Percentiles rank a stretch among this genome's conserved stretches.
phyloP scores from a whole-genome alignment of 306 rosid genomes.

The Castanospermum australe region DNA sequence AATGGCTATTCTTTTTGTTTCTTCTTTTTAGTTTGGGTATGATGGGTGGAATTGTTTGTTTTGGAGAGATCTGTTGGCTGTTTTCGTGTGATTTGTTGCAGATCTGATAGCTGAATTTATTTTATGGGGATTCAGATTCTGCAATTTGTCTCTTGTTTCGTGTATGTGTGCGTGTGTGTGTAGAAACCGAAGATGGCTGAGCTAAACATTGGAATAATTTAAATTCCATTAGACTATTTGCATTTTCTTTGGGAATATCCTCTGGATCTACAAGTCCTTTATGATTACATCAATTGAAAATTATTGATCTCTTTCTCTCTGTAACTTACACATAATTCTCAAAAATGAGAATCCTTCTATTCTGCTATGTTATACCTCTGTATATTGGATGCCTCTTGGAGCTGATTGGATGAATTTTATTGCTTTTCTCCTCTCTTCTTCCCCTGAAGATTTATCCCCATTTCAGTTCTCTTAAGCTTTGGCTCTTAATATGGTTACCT shows the following conservation, averaged over 20 bases:
- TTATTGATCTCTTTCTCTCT: constrained; percentile 39
- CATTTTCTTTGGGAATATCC: not conserved
- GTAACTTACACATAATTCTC: not conserved
- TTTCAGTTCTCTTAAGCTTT: not conserved
- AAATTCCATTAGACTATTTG: not conserved
- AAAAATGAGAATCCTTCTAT: not conserved
- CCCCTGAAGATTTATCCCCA: not conserved
- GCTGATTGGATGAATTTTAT: not conserved
- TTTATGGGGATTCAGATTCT: constrained; percentile 4
- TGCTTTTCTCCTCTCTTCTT: not conserved
- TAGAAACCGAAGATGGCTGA: not conserved
- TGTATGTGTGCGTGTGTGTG: not conserved
- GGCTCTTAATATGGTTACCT: not conserved
- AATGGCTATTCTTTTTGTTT: not conserved
- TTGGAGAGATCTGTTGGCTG: constrained; percentile 42
- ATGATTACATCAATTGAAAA: not conserved
- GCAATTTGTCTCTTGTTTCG: not conserved
- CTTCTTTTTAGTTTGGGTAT: not conserved
- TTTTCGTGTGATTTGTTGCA: constrained; percentile 3
- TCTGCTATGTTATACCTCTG: not conserved
- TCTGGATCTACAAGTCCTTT: constrained; percentile 22
- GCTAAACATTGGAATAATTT: not conserved
- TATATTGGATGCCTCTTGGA: not conserved
- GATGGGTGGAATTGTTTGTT: constrained; percentile 7
- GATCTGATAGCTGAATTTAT: constrained; percentile 39